Evolutionary conservation across 768 basidiomycete genomes (phyloP).

Genomic region (Phaeolepiota aurea): DNA sequence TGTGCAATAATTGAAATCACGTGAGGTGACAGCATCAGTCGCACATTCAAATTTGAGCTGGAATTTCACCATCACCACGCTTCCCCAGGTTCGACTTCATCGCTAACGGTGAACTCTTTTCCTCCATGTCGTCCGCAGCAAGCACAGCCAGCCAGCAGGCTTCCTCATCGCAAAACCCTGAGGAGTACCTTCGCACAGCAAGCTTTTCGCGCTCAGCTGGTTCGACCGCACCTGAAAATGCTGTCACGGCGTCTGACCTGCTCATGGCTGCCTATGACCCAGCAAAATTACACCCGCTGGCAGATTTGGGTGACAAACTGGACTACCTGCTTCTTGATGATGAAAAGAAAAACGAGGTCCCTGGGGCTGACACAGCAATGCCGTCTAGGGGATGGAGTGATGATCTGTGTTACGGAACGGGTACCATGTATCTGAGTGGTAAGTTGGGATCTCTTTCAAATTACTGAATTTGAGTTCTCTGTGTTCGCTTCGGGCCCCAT

Average conservation of each 20-base stretch:
- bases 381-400: slow-evolving; percentile 98
- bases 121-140: slow-evolving; percentile 20
- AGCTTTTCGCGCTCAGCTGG: slow-evolving; percentile 37
- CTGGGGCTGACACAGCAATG: slow-evolving; percentile 85
- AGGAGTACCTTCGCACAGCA: slow-evolving; percentile 37
- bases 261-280: slow-evolving; percentile 87
- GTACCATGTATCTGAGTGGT: slow-evolving; percentile 98
- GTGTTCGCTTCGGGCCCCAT: slow-evolving; percentile 43
- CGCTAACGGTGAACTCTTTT: slow-evolving; percentile 3
- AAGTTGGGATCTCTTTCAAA: slow-evolving; percentile 57
- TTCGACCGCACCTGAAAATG: slow-evolving; percentile 34
- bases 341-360: slow-evolving; percentile 87
- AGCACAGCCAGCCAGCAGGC: slow-evolving; percentile 15
- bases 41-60: slow-evolving; percentile 16
- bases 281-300: slow-evolving; percentile 87
- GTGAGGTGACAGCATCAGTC: slow-evolving; percentile 14
- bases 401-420: slow-evolving; percentile 98
- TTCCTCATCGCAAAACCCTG: slow-evolving; percentile 38
- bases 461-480: slow-evolving; percentile 42
- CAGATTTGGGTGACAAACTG: slow-evolving; percentile 84
- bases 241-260: slow-evolving; percentile 80
- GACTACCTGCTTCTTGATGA: slow-evolving; percentile 96
- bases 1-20: slow-evolving; percentile 9
- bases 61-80: slow-evolving; percentile 10
- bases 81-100: background rate